These are phyloP conservation scores for Rhodotorula sp. DNA, from an alignment of 1,284 basidiomycete species.

Conservation along the genomic window DNA sequence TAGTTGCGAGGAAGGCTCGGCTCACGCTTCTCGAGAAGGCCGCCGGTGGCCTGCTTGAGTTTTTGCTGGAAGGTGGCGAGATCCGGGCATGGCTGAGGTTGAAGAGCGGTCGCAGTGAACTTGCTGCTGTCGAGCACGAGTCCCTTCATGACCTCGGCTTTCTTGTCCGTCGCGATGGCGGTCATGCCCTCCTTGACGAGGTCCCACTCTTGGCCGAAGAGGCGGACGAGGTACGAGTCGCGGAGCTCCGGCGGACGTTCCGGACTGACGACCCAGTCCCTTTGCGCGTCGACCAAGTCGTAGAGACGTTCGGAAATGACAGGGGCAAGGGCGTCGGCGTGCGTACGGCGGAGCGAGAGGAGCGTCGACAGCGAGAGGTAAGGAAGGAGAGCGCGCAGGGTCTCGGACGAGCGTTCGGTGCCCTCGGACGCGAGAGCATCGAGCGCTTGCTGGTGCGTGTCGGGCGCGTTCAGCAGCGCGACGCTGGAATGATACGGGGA, in stretches of 20 bases:
- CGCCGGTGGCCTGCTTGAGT: neutral
- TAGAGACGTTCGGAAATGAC: neutral
- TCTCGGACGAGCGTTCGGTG: neutral
- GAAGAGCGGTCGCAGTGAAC: neutral
- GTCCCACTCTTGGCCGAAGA: neutral
- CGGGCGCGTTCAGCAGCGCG: constrained; percentile 1
- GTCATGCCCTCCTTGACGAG: neutral
- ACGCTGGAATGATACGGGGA: neutral
- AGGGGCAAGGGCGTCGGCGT: neutral
- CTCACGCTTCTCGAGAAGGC: neutral
- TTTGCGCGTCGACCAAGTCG: constrained; percentile 7
- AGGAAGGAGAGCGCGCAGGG: constrained; percentile 9
- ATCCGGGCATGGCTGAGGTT: neutral
- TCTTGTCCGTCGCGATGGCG: neutral
- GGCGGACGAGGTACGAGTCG: constrained; percentile 18
- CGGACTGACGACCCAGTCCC: constrained; percentile 7
- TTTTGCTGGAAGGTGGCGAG: neutral
- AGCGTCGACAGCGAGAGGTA: constrained; percentile 16
- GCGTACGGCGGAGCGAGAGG: constrained; percentile 4
- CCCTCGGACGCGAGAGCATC: neutral
- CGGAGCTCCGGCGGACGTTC: constrained; percentile 3
- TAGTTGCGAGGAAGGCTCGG: neutral
- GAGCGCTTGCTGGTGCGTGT: neutral
- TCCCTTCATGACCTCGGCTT: neutral
- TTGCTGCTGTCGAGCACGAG: neutral